Base-by-base conservation (phyloP, 1,284 basidiomycete species). In the Coriolopsis trogii region DNA sequence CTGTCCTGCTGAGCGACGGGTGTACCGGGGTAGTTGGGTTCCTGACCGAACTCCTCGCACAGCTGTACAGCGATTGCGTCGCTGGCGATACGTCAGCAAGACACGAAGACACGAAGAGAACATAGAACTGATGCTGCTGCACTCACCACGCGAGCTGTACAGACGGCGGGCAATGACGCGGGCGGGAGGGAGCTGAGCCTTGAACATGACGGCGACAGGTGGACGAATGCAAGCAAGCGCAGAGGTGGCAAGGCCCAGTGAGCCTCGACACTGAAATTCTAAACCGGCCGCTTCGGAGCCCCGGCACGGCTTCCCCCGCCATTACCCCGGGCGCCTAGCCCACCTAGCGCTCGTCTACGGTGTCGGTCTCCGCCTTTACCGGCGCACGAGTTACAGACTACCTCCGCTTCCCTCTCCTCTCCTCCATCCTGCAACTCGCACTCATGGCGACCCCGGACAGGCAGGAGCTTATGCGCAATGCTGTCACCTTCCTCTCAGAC, bases 401-500 rank as follows among this genome's bases (percentile, higher is more conserved):
- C 5, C 3, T 10, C 15, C 21, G 8, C n/a, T 36, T 5, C 26
- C 25, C 20, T n/a, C 45, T 26, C 21, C 23, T 30, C n/a, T 26
- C 34, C n/a, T 24, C 18, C 9, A 16, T 26, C 34, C 36, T 23
- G 4, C 20, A 23, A 3, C 12, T 44, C 13, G 8, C 34, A 52
- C 36, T 54, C 53, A 82, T 81, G 77, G 70, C 77, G 44, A 67
- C 76, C 48, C 70, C 78, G 59, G 81, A 84, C 61, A 78, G 89
- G 65, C 79, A 81, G 61, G 87, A 93, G 50, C 80, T 93, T 58
- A 67, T 95, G 50, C 81, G 79, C 47, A 92, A 89, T 76, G 93
- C 93, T 0, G 81, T 95, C 52, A 73, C 80, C 1, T 95, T 95
- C 70, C 80, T 95, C 41, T 75, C 78, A 29, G 93, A 95, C 67